Base-by-base conservation (phyloP, 352 stramenopile species). In the Phytophthora tubulina region DNA sequence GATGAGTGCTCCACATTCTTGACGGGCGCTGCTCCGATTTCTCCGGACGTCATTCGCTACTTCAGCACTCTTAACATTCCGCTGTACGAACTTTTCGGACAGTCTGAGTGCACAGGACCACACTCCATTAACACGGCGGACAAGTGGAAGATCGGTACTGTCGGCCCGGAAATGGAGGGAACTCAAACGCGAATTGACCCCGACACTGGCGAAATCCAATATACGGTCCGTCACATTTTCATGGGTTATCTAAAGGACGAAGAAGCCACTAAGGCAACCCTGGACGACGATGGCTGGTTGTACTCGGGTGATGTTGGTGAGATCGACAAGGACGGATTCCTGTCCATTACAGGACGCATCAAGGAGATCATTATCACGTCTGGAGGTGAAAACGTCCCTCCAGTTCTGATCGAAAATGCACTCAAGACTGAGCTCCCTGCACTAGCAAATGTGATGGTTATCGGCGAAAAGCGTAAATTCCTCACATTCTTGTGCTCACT, bases 291-390 rank as follows among this genome's bases (percentile, higher is more conserved):
- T 13, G 95, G 96, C 32, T 99, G 91, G 90, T 71, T 98, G 10
- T 79, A 97, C 67, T 96, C 87, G 8, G 96, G 95, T n/a, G 96
- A 99, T 62, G 85, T 97, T 15, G 95, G 87, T 9, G 57, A 75
- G 33, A 85, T 97, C 10, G 91, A 97, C 45, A 72, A 89, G 14
- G 85, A 93, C 51, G 87, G 95, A n/a, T 98, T 98, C 70, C 69
- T 98, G 46, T 76, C 67, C 15, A 96, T 98, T 70, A 98, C 94
- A 3, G 95, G 94, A 14, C 88, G 95, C 15, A 97, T 98, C 75
- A 98, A 98, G 74, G 94, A 98, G 75, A 81, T 98, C 31, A 98
- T 98, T 76, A 97, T 97, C 75, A 98, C 93, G 6, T 91, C 93
- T 4, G 93, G 94, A 33, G 92, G 95, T 31, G 94, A 98, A 78